Percentiles rank a stretch among this genome's conserved stretches.
phyloP scores from a whole-genome alignment of 2,329 filamentous ascomycete species.

The Chaetothyriales sp. region DNA sequence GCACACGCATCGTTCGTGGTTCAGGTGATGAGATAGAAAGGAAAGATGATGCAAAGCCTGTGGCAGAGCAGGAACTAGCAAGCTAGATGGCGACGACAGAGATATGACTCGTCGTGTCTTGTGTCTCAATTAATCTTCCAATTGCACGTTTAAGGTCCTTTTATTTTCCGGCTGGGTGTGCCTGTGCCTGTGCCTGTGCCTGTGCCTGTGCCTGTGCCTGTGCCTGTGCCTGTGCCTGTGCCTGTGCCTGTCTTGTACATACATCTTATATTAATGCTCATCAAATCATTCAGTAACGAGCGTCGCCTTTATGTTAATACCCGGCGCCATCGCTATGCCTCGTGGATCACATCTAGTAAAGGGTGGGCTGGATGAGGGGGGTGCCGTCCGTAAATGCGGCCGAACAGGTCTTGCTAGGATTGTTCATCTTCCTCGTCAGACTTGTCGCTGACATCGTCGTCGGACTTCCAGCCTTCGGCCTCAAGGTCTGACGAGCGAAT shows the following conservation, averaged over 20 bases:
- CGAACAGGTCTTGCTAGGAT: background rate
- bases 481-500: constrained; percentile 53
- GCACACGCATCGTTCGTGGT: background rate
- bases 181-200: no score
- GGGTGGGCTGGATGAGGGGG: background rate
- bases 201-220: no score
- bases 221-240: no score
- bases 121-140: background rate
- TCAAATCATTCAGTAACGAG: background rate
- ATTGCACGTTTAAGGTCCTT: background rate
- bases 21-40: background rate
- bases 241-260: background rate
- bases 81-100: background rate
- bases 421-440: constrained; percentile 32
- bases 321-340: background rate
- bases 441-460: constrained; percentile 29
- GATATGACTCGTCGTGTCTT: background rate
- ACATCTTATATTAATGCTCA: background rate
- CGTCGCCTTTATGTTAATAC: background rate
- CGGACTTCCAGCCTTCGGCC: constrained; percentile 40
- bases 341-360: background rate
- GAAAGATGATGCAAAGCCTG: background rate
- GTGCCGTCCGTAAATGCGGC: background rate
- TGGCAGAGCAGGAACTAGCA: background rate
- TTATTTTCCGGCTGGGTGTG: no score